Base-by-base conservation (phyloP, 805 yeast genomes). In the Ogataea glucozyma region DNA sequence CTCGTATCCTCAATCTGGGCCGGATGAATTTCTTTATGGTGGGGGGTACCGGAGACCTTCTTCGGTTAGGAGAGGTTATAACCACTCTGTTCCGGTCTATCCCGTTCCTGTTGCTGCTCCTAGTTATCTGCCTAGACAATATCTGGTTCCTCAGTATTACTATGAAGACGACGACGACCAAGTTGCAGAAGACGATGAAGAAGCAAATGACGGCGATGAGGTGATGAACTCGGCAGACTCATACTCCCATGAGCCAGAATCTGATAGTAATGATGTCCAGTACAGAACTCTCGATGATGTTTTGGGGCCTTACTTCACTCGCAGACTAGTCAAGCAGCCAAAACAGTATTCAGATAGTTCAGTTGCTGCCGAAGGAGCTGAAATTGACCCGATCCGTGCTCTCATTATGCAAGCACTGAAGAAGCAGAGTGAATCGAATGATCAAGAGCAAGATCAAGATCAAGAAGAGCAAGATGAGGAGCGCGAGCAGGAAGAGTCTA, bases 301-400 rank as follows among this genome's bases (percentile, higher is more conserved):
- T 3, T 42, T 48, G 22, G 48, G 51, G 12, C 53, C 52, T 4
- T 51, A 51, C 26, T 48, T 48, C 37, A 33, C 55, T 4, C 45
- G 55, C 38, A 35, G 30, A 16, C 39, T 29, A 4, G 14, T 43
- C 18, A 40, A 35, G 16, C 43, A 32, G 21, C 48, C 46, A 18
- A 13, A 37, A 16, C 36, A 42, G 23, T 30, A 31, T 27, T 18
- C 31, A 16, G 31, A 19, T 10, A 17, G n/a, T 17, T 14, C 8
- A 22, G n/a, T 10, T 12, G 10, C 21, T 21, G 16, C 13, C 6
- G 27, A 7, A 11, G 19, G 10, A 7, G 33, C 11, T 31, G 20
- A 8, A 4, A n/a, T n/a, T 2, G 45, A 40, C 6, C 29, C 46
- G n/a, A 31, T 42, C 27, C 37, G 26, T 26, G 38, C 31, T 3